A percentile compares a stretch with the other conserved stretches of the same genome.
Evolutionary conservation across 768 basidiomycete species (phyloP).

Genomic region (Suillus fuscotomentosus): DNA sequence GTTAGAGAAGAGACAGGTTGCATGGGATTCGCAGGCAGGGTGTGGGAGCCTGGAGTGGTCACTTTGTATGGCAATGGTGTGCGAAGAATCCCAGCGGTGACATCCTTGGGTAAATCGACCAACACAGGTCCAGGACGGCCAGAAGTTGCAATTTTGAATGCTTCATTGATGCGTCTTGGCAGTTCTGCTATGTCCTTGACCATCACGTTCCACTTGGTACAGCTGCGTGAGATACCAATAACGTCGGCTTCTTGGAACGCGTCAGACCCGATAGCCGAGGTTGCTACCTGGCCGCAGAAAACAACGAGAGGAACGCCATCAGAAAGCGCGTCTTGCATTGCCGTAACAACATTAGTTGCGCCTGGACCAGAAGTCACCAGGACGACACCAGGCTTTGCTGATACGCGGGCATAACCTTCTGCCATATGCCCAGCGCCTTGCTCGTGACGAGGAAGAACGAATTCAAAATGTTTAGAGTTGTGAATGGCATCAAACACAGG

Average conservation of each 20-base stretch:
- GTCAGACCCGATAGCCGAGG: constrained; percentile 97
- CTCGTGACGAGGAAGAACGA: constrained; percentile 94
- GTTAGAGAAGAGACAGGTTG: constrained; percentile 53
- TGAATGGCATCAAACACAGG: constrained; percentile 99
- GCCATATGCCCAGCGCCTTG: constrained; percentile 99
- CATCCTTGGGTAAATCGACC: constrained; percentile 98
- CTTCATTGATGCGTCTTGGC: constrained; percentile 95
- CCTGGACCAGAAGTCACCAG: constrained; percentile 98
- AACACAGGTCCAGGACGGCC: constrained; percentile 97
- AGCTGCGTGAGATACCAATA: constrained; percentile 92
- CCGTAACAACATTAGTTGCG: constrained; percentile 96
- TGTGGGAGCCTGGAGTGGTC: constrained; percentile 80
- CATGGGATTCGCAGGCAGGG: constrained; percentile 74
- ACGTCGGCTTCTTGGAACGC: constrained; percentile 99
- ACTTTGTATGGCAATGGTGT: constrained; percentile 82
- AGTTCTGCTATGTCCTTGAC: constrained; percentile 96
- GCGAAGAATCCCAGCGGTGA: constrained; percentile 89
- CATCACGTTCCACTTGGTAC: constrained; percentile 99
- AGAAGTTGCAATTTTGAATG: constrained; percentile 98
- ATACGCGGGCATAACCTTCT: constrained; percentile 96
- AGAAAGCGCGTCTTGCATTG: constrained; percentile 95
- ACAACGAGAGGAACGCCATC: constrained; percentile 95
- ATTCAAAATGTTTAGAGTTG: constrained; percentile 92
- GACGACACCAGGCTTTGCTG: constrained; percentile 95
- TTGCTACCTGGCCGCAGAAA: constrained; percentile 97